Conservation (phyloP, 139 green algal species). For the Closterium sp. region DNA sequence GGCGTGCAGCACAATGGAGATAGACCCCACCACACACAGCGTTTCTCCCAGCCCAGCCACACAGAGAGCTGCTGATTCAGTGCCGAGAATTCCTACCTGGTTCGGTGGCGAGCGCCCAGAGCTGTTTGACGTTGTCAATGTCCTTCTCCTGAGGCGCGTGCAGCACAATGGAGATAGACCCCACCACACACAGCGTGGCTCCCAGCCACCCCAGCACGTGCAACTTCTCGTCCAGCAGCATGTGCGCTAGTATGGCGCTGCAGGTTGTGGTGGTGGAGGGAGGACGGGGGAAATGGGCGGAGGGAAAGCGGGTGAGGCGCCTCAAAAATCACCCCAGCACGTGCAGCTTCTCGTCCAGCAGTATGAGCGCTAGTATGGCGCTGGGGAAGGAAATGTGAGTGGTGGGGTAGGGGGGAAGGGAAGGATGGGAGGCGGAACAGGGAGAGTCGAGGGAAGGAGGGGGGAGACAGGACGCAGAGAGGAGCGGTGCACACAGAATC, state of each 20-base stretch:
- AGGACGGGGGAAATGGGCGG: background rate
- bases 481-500: too few relatives aligned
- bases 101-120: slow-evolving; percentile 82
- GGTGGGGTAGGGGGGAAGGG: background rate
- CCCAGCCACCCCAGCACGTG: slow-evolving; percentile 92
- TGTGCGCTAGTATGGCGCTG: slow-evolving; percentile 88
- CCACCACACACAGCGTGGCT: slow-evolving; percentile 88
- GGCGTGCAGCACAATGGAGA: slow-evolving; percentile 90
- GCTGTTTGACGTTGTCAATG: slow-evolving; percentile 74
- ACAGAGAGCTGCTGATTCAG: too few relatives aligned
- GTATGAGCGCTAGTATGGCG: too few relatives aligned
- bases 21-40: slow-evolving; percentile 86
- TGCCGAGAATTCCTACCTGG: slow-evolving; percentile 52
- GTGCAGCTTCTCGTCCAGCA: too few relatives aligned
- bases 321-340: too few relatives aligned
- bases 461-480: too few relatives aligned
- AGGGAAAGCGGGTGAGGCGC: too few relatives aligned
- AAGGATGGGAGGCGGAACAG: background rate
- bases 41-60: slow-evolving; percentile 85
- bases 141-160: slow-evolving; percentile 83
- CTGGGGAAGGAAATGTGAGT: too few relatives aligned
- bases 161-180: slow-evolving; percentile 84
- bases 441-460: background rate
- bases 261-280: background rate
- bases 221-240: slow-evolving; percentile 84